Percentiles rank a stretch among this genome's conserved stretches.
phyloP scores from a whole-genome alignment of 2,329 filamentous ascomycete species.

The Sporothrix dimorphospora region DNA sequence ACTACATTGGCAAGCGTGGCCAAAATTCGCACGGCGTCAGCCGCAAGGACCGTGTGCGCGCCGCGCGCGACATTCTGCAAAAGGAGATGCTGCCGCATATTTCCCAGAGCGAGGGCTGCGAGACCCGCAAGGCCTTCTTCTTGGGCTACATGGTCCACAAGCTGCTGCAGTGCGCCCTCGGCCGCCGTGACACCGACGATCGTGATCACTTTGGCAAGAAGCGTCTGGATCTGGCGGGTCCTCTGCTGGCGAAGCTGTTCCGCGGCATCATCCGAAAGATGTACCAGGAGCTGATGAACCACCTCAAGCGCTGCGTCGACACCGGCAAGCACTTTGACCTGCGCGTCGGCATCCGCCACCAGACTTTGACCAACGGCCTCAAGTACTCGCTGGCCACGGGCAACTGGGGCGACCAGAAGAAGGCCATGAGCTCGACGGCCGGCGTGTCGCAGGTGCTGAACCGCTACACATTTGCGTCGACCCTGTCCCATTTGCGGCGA shows the following conservation, averaged over 20 bases:
- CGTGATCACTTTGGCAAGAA: slow-evolving; percentile 99
- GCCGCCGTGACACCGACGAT: slow-evolving; percentile 91
- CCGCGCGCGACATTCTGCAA: slow-evolving; percentile 91
- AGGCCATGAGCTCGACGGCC: slow-evolving; percentile 89
- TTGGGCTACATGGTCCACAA: slow-evolving; percentile 98
- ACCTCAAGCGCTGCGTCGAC: slow-evolving; percentile 91
- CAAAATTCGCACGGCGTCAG: slow-evolving; percentile 70
- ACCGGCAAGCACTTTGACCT: slow-evolving; percentile 87
- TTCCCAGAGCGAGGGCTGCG: slow-evolving; percentile 89
- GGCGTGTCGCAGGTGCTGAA: slow-evolving; percentile 98
- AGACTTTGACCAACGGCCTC: slow-evolving; percentile 87
- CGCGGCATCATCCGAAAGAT: slow-evolving; percentile 88
- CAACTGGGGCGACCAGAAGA: slow-evolving; percentile 99
- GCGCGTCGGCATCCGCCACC: slow-evolving; percentile 85
- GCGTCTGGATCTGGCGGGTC: slow-evolving; percentile 91
- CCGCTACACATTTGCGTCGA: slow-evolving; percentile 96
- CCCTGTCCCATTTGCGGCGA: slow-evolving; percentile 90
- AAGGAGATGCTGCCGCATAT: slow-evolving; percentile 98
- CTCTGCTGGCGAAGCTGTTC: slow-evolving; percentile 94
- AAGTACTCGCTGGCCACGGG: slow-evolving; percentile 97
- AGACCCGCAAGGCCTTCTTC: slow-evolving; percentile 97
- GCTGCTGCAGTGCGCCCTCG: slow-evolving; percentile 88
- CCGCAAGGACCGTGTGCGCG: slow-evolving; percentile 85
- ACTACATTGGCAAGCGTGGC: slow-evolving; percentile 94
- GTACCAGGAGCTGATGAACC: slow-evolving; percentile 86